phyloP scores from a whole-genome alignment of 23 red algal species.

The Chondrus crispus region DNA sequence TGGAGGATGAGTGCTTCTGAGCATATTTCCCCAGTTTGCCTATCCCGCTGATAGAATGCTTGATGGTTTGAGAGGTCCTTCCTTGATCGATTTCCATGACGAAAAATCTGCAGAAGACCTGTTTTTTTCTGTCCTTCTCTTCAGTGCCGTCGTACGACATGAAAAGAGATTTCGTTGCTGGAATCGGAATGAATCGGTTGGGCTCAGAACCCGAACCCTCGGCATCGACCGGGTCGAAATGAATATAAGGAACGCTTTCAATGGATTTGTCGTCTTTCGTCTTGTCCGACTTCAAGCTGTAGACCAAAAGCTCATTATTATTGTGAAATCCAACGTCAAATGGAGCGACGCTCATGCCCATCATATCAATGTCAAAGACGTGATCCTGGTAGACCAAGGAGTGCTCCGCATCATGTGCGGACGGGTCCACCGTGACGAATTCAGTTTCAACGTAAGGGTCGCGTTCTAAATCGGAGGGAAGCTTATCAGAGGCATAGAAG shows the following conservation, averaged over 20 bases:
- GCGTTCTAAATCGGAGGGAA: neutral
- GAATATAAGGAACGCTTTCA: neutral
- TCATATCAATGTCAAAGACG: constrained; percentile 15
- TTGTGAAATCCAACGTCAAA: neutral
- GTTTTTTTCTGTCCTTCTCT: neutral
- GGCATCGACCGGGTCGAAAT: neutral
- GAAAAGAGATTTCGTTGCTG: neutral
- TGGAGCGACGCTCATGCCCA: constrained; percentile 35
- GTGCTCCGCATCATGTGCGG: neutral
- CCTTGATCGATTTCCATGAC: constrained; percentile 7
- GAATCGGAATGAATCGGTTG: neutral
- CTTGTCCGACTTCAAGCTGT: constrained; percentile 19
- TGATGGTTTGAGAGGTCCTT: neutral
- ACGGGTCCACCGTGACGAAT: constrained; percentile 23
- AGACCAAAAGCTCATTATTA: constrained; percentile 46
- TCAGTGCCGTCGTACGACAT: neutral
- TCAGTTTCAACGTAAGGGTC: neutral
- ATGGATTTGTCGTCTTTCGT: neutral
- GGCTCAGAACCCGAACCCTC: neutral
- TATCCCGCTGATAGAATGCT: neutral
- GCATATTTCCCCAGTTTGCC: neutral
- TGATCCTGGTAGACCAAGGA: neutral
- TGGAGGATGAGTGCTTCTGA: neutral
- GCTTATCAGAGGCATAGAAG: constrained; percentile 2
- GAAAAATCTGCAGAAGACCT: neutral